Percentiles rank a stretch among this genome's conserved stretches.
phyloP scores from a whole-genome alignment of 2,329 filamentous ascomycete species.

The Aspergillus tubingensis region DNA sequence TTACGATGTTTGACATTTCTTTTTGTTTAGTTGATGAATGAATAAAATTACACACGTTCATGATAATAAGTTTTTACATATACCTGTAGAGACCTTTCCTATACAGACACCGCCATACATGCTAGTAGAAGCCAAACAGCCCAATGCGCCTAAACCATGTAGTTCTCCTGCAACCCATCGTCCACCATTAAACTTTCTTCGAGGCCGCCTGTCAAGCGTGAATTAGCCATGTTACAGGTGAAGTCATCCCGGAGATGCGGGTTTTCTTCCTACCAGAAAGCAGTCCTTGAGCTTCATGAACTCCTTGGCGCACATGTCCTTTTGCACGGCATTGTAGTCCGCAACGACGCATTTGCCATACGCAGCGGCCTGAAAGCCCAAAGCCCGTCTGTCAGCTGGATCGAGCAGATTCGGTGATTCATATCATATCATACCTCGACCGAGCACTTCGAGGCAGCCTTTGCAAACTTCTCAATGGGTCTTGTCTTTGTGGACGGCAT shows the following conservation, averaged over 20 bases:
- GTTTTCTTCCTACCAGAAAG: slow-evolving; percentile 65
- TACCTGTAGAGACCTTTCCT: neutral
- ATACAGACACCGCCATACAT: slow-evolving; percentile 1
- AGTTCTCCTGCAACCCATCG: slow-evolving; percentile 5
- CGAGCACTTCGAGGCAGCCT: slow-evolving; percentile 66
- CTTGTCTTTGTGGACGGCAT: slow-evolving; percentile 54
- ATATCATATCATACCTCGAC: slow-evolving; percentile 55
- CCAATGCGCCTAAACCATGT: slow-evolving; percentile 8
- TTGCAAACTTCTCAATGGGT: slow-evolving; percentile 69
- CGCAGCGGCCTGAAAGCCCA: slow-evolving; percentile 64
- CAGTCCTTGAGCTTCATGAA: slow-evolving; percentile 86
- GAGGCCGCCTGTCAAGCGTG: slow-evolving; percentile 49
- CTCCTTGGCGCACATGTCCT: slow-evolving; percentile 85
- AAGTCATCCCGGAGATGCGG: neutral
- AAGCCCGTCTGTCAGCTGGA: slow-evolving; percentile 17
- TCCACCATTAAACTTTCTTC: slow-evolving; percentile 47
- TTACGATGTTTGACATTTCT: slow-evolving; percentile 7
- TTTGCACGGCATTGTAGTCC: slow-evolving; percentile 87
- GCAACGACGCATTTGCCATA: slow-evolving; percentile 91
- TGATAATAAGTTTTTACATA: neutral
- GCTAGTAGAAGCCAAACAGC: neutral
- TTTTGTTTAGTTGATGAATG: neutral
- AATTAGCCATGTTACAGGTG: slow-evolving; percentile 12
- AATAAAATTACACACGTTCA: slow-evolving; percentile 9
- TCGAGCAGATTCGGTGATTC: neutral